Percentiles rank a stretch among this genome's conserved stretches.
phyloP scores from a whole-genome alignment of 306 rosid genomes.

The Cicer chorassanicum region DNA sequence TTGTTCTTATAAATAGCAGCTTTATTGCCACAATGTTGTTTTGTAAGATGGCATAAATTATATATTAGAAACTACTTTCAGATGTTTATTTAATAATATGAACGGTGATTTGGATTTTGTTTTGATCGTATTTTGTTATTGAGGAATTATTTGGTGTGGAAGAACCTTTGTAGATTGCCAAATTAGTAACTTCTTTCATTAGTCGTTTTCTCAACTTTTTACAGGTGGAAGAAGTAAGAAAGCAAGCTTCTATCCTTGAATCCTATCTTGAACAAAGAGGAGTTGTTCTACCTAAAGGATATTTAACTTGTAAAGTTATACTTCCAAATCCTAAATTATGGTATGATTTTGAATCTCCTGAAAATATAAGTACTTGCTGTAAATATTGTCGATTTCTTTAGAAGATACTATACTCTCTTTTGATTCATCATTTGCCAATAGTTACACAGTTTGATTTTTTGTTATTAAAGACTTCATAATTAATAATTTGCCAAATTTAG shows the following conservation, averaged over 20 bases:
- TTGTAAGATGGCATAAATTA: conserved; percentile 14
- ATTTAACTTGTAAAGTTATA: conserved; percentile 76
- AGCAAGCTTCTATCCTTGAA: conserved; percentile 74
- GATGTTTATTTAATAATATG: conserved; percentile 17
- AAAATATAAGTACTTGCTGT: neutral
- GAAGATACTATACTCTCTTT: conserved; percentile 24
- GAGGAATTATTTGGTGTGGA: conserved; percentile 16
- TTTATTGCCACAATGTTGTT: conserved; percentile 2
- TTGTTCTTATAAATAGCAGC: neutral
- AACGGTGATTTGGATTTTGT: conserved; percentile 9
- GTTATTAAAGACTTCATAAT: neutral
- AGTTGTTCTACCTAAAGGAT: conserved; percentile 68
- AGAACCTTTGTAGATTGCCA: conserved; percentile 18
- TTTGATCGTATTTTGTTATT: conserved; percentile 29
- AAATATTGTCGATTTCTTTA: conserved; percentile 7
- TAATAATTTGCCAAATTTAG: conserved; percentile 1
- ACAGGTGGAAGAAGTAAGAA: conserved; percentile 73
- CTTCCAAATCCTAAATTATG: conserved; percentile 83
- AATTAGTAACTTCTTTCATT: neutral
- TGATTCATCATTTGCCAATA: conserved; percentile 7
- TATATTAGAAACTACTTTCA: conserved; percentile 4
- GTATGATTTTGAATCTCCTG: conserved; percentile 55
- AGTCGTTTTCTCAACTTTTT: conserved; percentile 31
- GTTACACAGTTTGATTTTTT: neutral
- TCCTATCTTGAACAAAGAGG: conserved; percentile 96